Percentiles rank a stretch among this genome's conserved stretches.
Conservation (phyloP, 2,329 filamentous ascomycete species). For the Fusarium sp. region DNA sequence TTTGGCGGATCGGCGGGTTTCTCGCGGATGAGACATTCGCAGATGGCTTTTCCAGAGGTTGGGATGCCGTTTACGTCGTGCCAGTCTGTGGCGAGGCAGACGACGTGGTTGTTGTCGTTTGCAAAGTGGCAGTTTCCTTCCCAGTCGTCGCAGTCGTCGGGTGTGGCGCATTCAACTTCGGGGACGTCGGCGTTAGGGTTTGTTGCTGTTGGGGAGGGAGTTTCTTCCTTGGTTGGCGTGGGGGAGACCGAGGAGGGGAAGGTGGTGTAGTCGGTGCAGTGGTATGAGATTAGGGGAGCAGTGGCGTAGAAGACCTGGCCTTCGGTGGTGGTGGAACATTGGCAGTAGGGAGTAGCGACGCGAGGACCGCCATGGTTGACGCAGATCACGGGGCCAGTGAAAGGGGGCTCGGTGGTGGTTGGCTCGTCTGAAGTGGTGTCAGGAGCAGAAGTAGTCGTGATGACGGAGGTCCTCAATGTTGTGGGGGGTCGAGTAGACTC, state of each 20-base stretch:
- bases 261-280: conserved; percentile 19
- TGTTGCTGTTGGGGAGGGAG: neutral
- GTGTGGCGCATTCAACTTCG: neutral
- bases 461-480: conserved; percentile 15
- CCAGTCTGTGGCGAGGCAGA: neutral
- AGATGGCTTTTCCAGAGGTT: neutral
- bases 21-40: neutral
- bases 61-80: neutral
- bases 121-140: neutral
- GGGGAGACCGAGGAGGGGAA: conserved; percentile 22
- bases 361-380: conserved; percentile 24
- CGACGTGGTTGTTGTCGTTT: neutral
- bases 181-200: neutral
- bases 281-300: conserved; percentile 13
- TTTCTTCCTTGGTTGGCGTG: neutral
- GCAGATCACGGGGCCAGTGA: conserved; percentile 15
- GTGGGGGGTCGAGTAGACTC: conserved; percentile 10
- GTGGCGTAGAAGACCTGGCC: conserved; percentile 20
- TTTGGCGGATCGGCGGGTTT: neutral
- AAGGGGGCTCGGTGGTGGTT: conserved; percentile 1
- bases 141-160: conserved; percentile 2
- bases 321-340: conserved; percentile 20
- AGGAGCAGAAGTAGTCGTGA: conserved; percentile 4
- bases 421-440: neutral
- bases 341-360: conserved; percentile 23